These are phyloP conservation scores for Metschnikowia arizonensis DNA, from an alignment of 805 yeast genomes.

Conservation along the genomic window DNA sequence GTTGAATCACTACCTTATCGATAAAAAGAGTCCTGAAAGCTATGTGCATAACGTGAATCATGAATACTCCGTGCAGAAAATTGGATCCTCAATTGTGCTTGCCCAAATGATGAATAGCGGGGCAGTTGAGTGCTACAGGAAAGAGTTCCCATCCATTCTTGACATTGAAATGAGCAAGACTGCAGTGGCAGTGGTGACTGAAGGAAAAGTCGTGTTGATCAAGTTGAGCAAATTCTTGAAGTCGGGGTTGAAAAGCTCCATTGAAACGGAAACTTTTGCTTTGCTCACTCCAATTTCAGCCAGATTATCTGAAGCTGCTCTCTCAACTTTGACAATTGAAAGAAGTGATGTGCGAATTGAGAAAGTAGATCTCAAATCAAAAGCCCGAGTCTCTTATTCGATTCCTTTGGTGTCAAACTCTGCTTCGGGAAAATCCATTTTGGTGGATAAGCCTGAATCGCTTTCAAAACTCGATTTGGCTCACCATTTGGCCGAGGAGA, in stretches of 20 bases:
- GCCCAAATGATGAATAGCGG: neutral
- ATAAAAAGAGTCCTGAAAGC: neutral
- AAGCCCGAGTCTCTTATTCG: neutral
- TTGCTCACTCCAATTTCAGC: neutral
- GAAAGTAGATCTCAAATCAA: neutral
- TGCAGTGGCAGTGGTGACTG: slow-evolving; percentile 9
- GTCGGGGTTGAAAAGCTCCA: neutral
- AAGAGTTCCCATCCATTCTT: slow-evolving; percentile 5
- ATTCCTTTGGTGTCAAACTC: neutral
- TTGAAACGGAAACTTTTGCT: neutral
- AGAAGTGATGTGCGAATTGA: neutral
- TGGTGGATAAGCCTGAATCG: slow-evolving; percentile 32
- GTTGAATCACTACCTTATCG: neutral
- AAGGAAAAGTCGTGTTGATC: slow-evolving; percentile 1
- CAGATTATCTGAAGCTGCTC: neutral
- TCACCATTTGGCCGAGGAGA: slow-evolving; percentile 31
- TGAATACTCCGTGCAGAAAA: neutral
- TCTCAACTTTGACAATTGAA: neutral
- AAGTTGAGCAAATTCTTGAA: slow-evolving; percentile 7
- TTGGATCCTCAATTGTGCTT: slow-evolving; percentile 3
- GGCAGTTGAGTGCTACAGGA: neutral
- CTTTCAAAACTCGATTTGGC: slow-evolving; percentile 25
- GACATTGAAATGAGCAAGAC: slow-evolving; percentile 2
- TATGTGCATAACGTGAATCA: neutral
- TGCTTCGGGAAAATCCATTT: slow-evolving; percentile 16